Conservation (phyloP, 768 basidiomycete species). For the Leccinum ochraceum region DNA sequence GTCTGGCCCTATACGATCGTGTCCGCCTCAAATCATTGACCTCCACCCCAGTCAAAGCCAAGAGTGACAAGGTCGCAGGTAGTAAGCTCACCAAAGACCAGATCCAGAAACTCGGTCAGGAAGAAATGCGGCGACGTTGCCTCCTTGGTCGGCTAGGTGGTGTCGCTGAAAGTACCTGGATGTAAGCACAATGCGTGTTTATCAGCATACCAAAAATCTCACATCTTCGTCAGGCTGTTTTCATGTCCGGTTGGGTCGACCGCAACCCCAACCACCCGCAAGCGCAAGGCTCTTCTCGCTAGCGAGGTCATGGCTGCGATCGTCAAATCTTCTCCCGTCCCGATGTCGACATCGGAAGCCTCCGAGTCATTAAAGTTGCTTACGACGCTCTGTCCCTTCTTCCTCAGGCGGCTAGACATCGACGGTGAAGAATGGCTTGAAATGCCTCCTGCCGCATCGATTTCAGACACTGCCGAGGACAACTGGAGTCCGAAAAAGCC, state of each 20-base stretch:
- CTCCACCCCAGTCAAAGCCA: slow-evolving; percentile 61
- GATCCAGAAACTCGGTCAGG: slow-evolving; percentile 70
- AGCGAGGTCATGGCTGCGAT: slow-evolving; percentile 68
- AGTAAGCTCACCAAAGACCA: slow-evolving; percentile 63
- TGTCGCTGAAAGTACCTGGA: slow-evolving; percentile 88
- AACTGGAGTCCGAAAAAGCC: slow-evolving; percentile 42
- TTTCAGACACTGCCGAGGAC: slow-evolving; percentile 18
- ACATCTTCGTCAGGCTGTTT: slow-evolving; percentile 53
- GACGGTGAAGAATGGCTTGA: slow-evolving; percentile 56
- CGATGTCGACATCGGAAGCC: slow-evolving; percentile 76
- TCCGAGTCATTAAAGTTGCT: slow-evolving; percentile 71
- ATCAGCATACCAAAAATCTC: neutral
- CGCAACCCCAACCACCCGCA: slow-evolving; percentile 57
- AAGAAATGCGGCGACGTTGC: slow-evolving; percentile 75
- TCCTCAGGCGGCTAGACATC: slow-evolving; percentile 64
- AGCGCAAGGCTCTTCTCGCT: slow-evolving; percentile 67
- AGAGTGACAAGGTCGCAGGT: slow-evolving; percentile 41
- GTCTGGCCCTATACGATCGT: slow-evolving; percentile 81
- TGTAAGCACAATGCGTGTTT: slow-evolving; percentile 45
- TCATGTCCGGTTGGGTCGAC: slow-evolving; percentile 58
- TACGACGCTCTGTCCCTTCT: slow-evolving; percentile 75
- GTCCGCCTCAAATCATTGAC: slow-evolving; percentile 72
- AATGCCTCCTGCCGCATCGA: slow-evolving; percentile 38
- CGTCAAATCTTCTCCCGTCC: slow-evolving; percentile 79
- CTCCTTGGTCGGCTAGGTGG: slow-evolving; percentile 75